Evolutionary conservation across 140 eudicot species (phyloP).

Genomic region (Oenanthe javanica): DNA sequence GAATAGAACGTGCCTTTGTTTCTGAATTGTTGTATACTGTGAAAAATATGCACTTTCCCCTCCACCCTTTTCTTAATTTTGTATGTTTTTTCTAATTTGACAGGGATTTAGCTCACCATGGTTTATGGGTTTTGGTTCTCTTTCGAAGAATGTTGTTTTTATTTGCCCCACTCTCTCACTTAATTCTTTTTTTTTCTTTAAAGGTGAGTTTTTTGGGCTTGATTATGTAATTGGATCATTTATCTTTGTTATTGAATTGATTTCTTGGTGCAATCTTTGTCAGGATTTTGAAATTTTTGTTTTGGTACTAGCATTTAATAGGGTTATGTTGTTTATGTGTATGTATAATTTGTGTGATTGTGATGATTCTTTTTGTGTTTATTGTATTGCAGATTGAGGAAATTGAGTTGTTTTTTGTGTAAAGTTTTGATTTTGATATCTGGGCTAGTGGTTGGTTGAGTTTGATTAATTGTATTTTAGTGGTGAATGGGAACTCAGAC

Average conservation of each 20-base stretch:
- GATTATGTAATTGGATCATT: background rate
- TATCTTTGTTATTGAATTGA: background rate
- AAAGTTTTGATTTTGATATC: slow-evolving; percentile 4
- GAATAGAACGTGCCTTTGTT: background rate
- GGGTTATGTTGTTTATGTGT: background rate
- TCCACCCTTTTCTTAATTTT: background rate
- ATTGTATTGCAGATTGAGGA: background rate
- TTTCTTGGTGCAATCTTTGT: background rate
- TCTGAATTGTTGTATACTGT: background rate
- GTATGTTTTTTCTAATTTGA: background rate
- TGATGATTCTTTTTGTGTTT: background rate
- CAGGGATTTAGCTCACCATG: slow-evolving; percentile 7
- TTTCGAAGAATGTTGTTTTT: background rate
- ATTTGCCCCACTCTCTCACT: background rate
- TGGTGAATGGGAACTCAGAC: slow-evolving; percentile 33
- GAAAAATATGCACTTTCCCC: background rate
- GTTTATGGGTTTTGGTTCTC: slow-evolving; percentile 15
- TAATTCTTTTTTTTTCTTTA: background rate
- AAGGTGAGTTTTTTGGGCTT: background rate
- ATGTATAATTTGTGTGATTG: background rate
- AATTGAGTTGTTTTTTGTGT: slow-evolving; percentile 2
- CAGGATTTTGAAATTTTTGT: background rate
- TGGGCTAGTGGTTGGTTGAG: slow-evolving; percentile 5
- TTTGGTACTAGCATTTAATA: background rate
- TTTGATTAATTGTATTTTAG: background rate